Evolutionary conservation across 352 stramenopile species (phyloP).

Genomic region (Phytophthora ohioensis): DNA sequence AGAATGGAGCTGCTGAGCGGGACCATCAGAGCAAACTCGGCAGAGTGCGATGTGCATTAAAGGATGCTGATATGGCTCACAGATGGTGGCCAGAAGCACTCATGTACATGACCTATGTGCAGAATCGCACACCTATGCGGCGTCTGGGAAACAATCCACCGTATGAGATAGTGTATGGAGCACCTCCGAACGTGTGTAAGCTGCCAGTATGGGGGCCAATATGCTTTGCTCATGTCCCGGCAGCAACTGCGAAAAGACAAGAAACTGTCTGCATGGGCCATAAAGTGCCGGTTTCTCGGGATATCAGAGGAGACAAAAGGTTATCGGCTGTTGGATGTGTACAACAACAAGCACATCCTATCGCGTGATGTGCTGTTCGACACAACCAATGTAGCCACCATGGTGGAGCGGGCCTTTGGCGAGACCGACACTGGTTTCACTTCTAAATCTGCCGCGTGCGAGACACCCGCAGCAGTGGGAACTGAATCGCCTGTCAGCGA

Average conservation of each 20-base stretch:
- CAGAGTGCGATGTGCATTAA: too few species aligned
- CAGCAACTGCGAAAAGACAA: conserved; percentile 4
- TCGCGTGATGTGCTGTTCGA: conserved; percentile 21
- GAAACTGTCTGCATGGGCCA: conserved; percentile 3
- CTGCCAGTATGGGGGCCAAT: conserved; percentile 9
- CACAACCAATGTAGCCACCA: conserved; percentile 11
- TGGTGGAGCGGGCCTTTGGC: conserved; percentile 11
- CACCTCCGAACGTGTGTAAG: not conserved
- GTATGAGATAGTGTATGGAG: conserved; percentile 1
- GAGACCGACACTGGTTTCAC: conserved; percentile 1
- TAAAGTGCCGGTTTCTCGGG: conserved; percentile 12
- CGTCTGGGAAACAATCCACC: conserved; percentile 8
- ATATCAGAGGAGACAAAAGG: conserved; percentile 17
- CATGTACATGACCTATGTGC: conserved; percentile 27
- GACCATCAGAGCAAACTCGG: too few species aligned
- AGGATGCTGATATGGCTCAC: not conserved
- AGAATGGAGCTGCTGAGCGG: too few species aligned
- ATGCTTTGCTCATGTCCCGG: conserved; percentile 12
- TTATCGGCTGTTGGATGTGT: conserved; percentile 9
- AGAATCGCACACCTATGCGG: conserved; percentile 18
- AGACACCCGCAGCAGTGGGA: conserved; percentile 2
- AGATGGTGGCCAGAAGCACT: conserved; percentile 18
- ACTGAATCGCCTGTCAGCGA: not conserved
- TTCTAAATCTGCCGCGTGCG: conserved; percentile 5
- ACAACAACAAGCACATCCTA: conserved; percentile 19